phyloP scores from a whole-genome alignment of 805 yeast genomes.

The Schizosaccharomyces japonicus region DNA sequence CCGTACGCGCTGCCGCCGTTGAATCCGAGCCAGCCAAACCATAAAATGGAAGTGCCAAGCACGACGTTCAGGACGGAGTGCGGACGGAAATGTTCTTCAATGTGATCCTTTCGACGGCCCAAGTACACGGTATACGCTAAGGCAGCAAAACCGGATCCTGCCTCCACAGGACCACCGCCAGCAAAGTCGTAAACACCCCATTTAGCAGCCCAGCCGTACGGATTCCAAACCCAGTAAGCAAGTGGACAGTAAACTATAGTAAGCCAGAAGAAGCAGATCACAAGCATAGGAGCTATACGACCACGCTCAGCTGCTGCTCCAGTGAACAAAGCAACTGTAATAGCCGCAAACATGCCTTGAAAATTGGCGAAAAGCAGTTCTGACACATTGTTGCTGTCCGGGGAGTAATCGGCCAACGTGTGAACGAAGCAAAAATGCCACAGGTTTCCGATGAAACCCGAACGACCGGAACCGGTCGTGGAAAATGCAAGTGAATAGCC shows the following conservation, averaged over 20 bases:
- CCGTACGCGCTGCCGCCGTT: conserved; percentile 73
- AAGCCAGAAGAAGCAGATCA: conserved; percentile 68
- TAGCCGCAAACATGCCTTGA: conserved; percentile 77
- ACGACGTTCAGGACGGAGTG: conserved; percentile 84
- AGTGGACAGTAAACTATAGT: conserved; percentile 83
- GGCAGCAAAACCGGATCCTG: conserved; percentile 74
- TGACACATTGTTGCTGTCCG: conserved; percentile 32
- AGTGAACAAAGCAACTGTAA: conserved; percentile 74
- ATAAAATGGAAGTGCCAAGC: conserved; percentile 61
- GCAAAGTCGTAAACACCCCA: conserved; percentile 93
- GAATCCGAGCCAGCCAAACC: conserved; percentile 93
- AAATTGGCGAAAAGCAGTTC: conserved; percentile 65
- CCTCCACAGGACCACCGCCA: conserved; percentile 95
- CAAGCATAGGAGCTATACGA: conserved; percentile 57
- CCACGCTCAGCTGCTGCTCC: conserved; percentile 92
- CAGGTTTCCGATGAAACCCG: conserved; percentile 71
- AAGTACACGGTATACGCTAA: conserved; percentile 60
- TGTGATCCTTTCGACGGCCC: conserved; percentile 23
- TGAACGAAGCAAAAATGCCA: conserved; percentile 61
- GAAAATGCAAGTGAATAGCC: conserved; percentile 87
- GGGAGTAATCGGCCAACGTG: conserved; percentile 26
- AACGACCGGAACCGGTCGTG: conserved; percentile 46
- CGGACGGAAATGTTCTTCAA: conserved; percentile 56
- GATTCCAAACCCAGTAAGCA: conserved; percentile 89
- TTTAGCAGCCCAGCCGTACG: conserved; percentile 76